These are phyloP conservation scores for Clonostachys byssicola DNA, from an alignment of 2,329 filamentous ascomycete species.

Conservation along the genomic window DNA sequence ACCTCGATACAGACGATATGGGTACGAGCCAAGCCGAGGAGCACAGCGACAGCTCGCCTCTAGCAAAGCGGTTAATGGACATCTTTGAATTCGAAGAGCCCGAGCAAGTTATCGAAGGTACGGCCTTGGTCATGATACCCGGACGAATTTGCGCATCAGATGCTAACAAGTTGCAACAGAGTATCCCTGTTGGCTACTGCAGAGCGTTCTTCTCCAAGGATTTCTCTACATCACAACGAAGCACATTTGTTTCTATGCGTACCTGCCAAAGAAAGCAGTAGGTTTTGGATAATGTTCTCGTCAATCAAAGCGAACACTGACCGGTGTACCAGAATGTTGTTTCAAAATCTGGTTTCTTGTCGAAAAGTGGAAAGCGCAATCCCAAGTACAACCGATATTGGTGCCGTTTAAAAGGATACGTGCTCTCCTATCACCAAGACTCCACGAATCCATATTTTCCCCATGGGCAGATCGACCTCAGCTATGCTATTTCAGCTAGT, in stretches of 20 bases:
- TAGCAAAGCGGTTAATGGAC: constrained; percentile 71
- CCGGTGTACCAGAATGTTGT: constrained; percentile 52
- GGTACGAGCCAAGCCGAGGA: constrained; percentile 29
- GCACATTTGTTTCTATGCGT: constrained; percentile 96
- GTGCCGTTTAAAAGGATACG: constrained; percentile 89
- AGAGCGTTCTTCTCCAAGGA: constrained; percentile 87
- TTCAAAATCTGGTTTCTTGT: constrained; percentile 82
- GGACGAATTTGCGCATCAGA: constrained; percentile 1
- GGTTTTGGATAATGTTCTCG: constrained; percentile 19
- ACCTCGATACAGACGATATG: constrained; percentile 23
- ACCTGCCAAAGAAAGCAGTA: constrained; percentile 88
- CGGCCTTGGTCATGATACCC: constrained; percentile 34
- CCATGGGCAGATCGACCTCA: constrained; percentile 84
- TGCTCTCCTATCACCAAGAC: constrained; percentile 84
- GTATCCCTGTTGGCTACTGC: constrained; percentile 89
- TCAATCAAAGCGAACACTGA: neutral
- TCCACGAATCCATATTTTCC: constrained; percentile 87
- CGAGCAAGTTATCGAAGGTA: constrained; percentile 72
- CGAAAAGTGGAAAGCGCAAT: constrained; percentile 84
- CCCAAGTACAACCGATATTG: constrained; percentile 87
- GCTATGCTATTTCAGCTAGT: constrained; percentile 85
- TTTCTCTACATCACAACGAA: constrained; percentile 93
- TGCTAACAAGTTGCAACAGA: constrained; percentile 40
- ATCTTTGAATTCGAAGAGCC: constrained; percentile 80
- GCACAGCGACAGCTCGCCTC: constrained; percentile 46